Evolutionary conservation across 2,329 filamentous ascomycete species (phyloP), one percentile per base, ranked within the genome.

Genomic region (Nemania serpens): DNA sequence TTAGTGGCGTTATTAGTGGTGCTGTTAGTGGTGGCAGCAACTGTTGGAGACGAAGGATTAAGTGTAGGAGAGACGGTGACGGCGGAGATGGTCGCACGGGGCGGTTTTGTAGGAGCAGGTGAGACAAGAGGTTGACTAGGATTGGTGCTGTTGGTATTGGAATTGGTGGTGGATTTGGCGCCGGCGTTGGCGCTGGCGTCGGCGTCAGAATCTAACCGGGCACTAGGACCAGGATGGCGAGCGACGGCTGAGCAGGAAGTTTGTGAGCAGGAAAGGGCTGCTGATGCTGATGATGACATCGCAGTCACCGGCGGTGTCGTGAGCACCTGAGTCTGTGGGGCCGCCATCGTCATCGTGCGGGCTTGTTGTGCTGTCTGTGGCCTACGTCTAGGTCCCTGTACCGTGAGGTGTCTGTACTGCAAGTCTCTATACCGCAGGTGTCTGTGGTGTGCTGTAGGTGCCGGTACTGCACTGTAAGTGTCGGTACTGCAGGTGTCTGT

Each of bases 221-320:
- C 48, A 43, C 47, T 46, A 39, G 53, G 29, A 33, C 51, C 33
- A 33, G 57, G 46, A 33, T 29, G 37, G 51, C 48, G 39, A 33
- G 39, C 20, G 47, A 36, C 39, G 17, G 51, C 37, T 43, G 59
- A 51, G 12, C 33, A 29, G 34, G 47, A n/a, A n/a, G 33, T 45
- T 45, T 15, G 36, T 51, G 59, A 9, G 47, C 41, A 55, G 53
- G 61, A 51, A 37, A 25, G 39, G 12, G 49, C 13, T 17, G 55
- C 37, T 25, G 49, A 4, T 17, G 57, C 47, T 58, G 57, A 54
- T 61, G 62, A 64, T 64, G 65, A 62, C 65, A 64, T 64, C 41
- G 65, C 50, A 55, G 51, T 18, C 46, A 25, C 46, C 39, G 62
- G 50, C 50, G 29, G n/a, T 34, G 51, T 39, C 12, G 49, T 13